Evolutionary conservation across 225 moss, liverwort and hornwort genomes (phyloP), one percentile per base, ranked within the genome.

Genomic region (Straminergon stramineum): DNA sequence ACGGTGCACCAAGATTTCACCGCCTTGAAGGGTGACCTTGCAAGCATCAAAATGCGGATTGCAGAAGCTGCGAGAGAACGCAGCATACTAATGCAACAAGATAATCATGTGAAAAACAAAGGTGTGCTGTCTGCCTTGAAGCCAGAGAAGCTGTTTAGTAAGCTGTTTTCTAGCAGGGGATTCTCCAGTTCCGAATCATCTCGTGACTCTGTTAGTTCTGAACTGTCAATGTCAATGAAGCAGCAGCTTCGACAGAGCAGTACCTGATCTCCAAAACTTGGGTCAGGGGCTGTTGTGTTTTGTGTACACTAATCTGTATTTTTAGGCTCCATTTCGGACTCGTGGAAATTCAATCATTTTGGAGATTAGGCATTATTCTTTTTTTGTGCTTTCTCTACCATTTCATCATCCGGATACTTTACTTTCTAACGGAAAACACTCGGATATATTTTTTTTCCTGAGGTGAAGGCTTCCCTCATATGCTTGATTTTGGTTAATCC

Each of bases 1-100:
- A 75, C 92, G 55, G 94, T 96, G 39, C 95, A 96, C 90, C 95
- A 96, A 74, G 95, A 96, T 51, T 96, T 96, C 90, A 94, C 92
- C 61, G 84, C 92, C 55, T 88, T 97, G 57, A 97, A 96, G 86
- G 95, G 97, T 69, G 96, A 96, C 87, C 92, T 96, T 67, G 95
- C 95, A 27, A 94, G 86, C 90, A 96, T 97, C 91, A 96, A 94
- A 87, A 57, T 91, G 79, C 94, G 93, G 65, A 94, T 97, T 75
- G 95, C 95, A 39, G 95, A 97, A 89, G 96, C 96, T 20, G 93
- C 95, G 86, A 93, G 91, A 64, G 95, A 79, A 48, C 90, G 86
- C 75, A 88, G 41, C 64, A 17, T 74, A 10, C 75, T 88, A 53
- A 89, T 90, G 87, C 92, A 86, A 82, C 87, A 43, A 88, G 79